These are phyloP conservation scores for Trichophyton schoenleinii DNA, from an alignment of 2,329 filamentous ascomycete species.

Conservation along the genomic window DNA sequence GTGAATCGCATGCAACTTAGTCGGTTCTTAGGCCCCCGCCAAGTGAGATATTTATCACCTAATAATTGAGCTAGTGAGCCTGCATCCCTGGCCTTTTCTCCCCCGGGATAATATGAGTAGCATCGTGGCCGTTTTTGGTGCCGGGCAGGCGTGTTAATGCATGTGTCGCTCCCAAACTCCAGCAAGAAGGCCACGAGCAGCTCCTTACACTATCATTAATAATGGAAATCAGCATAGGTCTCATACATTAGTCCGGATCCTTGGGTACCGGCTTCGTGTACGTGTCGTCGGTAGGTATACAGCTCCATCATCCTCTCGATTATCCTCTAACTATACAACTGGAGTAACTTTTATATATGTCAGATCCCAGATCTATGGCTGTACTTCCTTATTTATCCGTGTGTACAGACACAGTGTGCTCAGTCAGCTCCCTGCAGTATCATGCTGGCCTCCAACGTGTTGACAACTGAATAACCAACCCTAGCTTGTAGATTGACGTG, in stretches of 20 bases:
- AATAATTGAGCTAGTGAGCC: not conserved
- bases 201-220: not conserved
- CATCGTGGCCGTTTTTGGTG: not conserved
- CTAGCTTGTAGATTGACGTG: not conserved
- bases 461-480: not conserved
- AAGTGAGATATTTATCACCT: slow-evolving; percentile 3
- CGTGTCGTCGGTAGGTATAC: no score
- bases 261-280: not conserved
- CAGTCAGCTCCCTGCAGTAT: not conserved
- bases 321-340: not conserved
- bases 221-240: not conserved
- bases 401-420: not conserved
- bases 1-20: not conserved
- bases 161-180: not conserved
- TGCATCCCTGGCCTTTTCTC: not conserved
- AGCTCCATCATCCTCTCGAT: not conserved
- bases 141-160: not conserved
- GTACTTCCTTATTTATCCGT: not conserved
- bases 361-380: no score
- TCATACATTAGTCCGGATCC: not conserved
- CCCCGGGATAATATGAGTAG: not conserved
- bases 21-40: not conserved
- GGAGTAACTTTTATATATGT: not conserved
- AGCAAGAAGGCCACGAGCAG: not conserved
- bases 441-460: not conserved